Conservation (phyloP, 2,329 filamentous ascomycete genomes). For the Aspergillus niger region DNA sequence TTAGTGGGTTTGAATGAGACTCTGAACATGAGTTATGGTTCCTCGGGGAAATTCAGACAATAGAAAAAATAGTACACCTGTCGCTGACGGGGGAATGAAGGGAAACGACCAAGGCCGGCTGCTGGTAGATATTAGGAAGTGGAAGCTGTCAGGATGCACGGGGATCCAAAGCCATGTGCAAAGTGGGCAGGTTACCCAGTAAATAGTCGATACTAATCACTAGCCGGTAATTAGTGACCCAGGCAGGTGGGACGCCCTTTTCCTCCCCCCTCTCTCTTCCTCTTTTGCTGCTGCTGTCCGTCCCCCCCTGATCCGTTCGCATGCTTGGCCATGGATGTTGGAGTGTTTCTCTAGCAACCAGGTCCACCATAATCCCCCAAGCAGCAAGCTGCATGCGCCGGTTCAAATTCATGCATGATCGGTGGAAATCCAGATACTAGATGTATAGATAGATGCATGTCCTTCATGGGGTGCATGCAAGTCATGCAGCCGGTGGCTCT, state of each 20-base stretch:
- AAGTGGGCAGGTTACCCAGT: background rate
- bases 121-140: background rate
- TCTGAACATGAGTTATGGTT: background rate
- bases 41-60: too few species aligned
- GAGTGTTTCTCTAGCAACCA: background rate
- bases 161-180: conserved; percentile 4
- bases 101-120: background rate
- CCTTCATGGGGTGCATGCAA: background rate
- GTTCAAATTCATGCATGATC: background rate
- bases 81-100: background rate
- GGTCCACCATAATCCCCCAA: background rate
- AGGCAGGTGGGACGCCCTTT: conserved; percentile 9
- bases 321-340: background rate
- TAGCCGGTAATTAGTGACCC: conserved; percentile 3
- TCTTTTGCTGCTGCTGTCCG: background rate
- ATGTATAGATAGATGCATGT: background rate
- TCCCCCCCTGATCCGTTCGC: background rate
- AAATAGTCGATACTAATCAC: background rate
- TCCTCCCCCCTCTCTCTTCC: background rate
- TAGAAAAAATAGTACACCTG: background rate
- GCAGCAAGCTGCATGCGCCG: background rate
- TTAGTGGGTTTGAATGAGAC: background rate
- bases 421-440: background rate
- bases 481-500: background rate
- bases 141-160: conserved; percentile 5